phyloP scores from a whole-genome alignment of 129 eudicot species.

The Solidago caesia region DNA sequence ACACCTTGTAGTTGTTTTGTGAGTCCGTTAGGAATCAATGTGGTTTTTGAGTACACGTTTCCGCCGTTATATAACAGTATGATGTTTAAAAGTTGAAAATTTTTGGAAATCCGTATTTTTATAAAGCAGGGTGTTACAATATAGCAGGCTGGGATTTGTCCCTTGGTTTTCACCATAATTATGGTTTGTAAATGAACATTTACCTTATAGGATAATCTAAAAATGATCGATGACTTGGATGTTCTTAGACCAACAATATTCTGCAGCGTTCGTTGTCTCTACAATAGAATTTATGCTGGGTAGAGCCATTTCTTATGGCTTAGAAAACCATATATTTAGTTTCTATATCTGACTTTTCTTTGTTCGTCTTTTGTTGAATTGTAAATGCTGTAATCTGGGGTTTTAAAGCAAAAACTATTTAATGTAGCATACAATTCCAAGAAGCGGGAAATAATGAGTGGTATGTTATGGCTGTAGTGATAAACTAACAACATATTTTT shows the following conservation, averaged over 20 bases:
- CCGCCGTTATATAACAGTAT: too few species aligned
- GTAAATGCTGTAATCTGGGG: conserved; percentile 89
- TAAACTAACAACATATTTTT: too few species aligned
- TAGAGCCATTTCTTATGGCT: conserved; percentile 27
- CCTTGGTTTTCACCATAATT: too few species aligned
- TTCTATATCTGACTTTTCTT: conserved; percentile 7
- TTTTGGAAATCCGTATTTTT: too few species aligned
- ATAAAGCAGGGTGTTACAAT: too few species aligned
- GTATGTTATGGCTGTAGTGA: conserved; percentile 34
- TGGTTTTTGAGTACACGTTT: too few species aligned
- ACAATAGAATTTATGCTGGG: conserved; percentile 98
- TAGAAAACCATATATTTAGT: conserved; percentile 11
- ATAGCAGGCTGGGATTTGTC: too few species aligned
- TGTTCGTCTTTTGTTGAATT: conserved; percentile 48
- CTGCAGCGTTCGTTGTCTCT: conserved; percentile 93
- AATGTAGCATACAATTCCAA: conserved; percentile 90
- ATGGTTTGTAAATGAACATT: too few species aligned
- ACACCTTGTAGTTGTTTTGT: too few species aligned
- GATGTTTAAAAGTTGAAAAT: too few species aligned
- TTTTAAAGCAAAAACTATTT: conserved; percentile 65
- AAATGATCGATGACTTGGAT: conserved; percentile 89
- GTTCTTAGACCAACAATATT: conserved; percentile 88
- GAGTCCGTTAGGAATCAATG: too few species aligned
- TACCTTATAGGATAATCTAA: too few species aligned
- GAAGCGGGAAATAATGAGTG: conserved; percentile 81